phyloP scores from a whole-genome alignment of 192 early-diverging fungal species.

The Linnemannia schmuckeri region DNA sequence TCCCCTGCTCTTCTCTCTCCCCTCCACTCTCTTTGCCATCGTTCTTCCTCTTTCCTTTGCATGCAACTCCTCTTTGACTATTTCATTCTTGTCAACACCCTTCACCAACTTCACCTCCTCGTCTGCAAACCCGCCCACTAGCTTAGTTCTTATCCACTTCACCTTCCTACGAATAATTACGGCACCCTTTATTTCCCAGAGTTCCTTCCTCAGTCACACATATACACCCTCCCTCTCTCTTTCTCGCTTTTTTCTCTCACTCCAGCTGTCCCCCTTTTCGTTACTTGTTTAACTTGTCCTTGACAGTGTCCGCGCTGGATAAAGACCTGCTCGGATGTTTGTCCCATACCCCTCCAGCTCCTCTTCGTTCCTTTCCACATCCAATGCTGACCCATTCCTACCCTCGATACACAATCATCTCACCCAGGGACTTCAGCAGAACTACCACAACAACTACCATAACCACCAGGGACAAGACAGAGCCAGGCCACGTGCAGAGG shows the following conservation, averaged over 20 bases:
- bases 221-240: background rate
- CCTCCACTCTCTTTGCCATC: background rate
- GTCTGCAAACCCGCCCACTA: background rate
- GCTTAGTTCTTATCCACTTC: background rate
- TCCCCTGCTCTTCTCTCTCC: background rate
- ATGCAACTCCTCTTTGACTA: background rate
- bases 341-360: slow-evolving; percentile 20
- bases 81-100: background rate
- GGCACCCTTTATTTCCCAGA: background rate
- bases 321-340: slow-evolving; percentile 30
- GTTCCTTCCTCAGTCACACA: no score
- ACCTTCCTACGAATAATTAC: background rate
- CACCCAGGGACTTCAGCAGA: slow-evolving; percentile 12
- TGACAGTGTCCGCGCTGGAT: background rate
- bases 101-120: background rate
- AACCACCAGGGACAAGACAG: background rate
- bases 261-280: background rate
- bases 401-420: slow-evolving; percentile 3
- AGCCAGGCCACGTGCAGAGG: slow-evolving; percentile 17
- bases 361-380: background rate
- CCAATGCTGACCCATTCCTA: background rate
- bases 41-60: background rate
- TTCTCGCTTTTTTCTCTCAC: background rate
- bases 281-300: background rate
- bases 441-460: background rate